Base-by-base conservation (phyloP, 1,284 basidiomycete genomes). In the Ganoderma sp. region DNA sequence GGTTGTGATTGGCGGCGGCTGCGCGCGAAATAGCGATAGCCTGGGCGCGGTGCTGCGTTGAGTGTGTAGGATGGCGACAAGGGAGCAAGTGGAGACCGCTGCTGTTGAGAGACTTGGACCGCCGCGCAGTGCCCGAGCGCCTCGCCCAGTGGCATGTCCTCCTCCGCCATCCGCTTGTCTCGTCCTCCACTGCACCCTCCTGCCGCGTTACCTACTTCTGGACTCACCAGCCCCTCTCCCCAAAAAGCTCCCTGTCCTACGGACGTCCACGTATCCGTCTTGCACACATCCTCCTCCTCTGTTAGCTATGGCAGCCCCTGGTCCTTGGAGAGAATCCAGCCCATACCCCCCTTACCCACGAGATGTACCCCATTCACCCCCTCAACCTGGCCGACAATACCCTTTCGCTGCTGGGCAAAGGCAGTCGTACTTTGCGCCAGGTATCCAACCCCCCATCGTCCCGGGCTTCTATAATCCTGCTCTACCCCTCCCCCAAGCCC, bases 381-480 rank as follows among this genome's bases (percentile, higher is more conserved):
- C 71, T 42, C 62, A 65, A 56, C 64, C 64, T 19, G 42, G 56
- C 41, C 63, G 57, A 45, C 58, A 63, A 15, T 63, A 67, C 41
- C 65, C 67, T 10, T 72, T 58, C n/a, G 69, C 67, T 61, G 59
- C 60, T 39, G 63, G 59, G 10, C 58, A 50, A 19, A 39, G 64
- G 19, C 65, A 63, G 8, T 52, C 68, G 8, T 70, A 45, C 64
- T 70, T 67, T 56, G 50, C 64, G 12, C 28, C 65, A 7, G 62
- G 64, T 3, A 54, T 60, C 39, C 64, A 62, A 19, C n/a, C 61
- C 6, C 61, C 63, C 32, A 37, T 70, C 8, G 61, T 72, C 22
- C 71, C 73, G 17, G 75, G 75, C 12, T 77, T 77, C 70, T 77
- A 77, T 68, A 77, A 71, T 58, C 72, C 73, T 17, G 70, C 74